Percentiles rank a stretch among this genome's conserved stretches.
Evolutionary conservation across 2,329 filamentous ascomycete genomes (phyloP).

Genomic region (Apiospora pterosperma): DNA sequence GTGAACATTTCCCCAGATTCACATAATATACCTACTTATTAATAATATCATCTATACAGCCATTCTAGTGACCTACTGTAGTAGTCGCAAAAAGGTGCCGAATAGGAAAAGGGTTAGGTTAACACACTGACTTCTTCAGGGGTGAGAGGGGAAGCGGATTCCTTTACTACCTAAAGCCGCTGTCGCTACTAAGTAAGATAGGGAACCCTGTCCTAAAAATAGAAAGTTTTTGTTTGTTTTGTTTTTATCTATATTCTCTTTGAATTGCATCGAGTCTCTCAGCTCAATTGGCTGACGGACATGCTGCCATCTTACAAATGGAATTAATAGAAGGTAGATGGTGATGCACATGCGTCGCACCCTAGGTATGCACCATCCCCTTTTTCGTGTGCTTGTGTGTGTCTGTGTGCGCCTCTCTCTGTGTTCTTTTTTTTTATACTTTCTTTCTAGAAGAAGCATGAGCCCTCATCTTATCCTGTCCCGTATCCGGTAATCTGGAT

Average conservation of each 20-base stretch:
- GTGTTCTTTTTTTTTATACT: no score
- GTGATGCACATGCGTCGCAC: background rate
- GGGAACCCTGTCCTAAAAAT: background rate
- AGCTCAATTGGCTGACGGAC: background rate
- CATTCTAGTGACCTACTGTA: background rate
- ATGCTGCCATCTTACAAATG: no score
- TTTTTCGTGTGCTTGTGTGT: background rate
- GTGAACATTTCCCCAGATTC: constrained; percentile 2
- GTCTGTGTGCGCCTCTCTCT: background rate
- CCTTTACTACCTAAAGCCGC: background rate
- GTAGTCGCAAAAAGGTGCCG: background rate
- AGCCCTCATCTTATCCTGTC: background rate
- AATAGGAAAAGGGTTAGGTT: background rate
- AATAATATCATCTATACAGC: background rate
- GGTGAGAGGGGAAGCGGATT: background rate
- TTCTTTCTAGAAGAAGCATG: constrained; percentile 2
- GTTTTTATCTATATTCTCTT: background rate
- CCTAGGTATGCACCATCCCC: background rate
- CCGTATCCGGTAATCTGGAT: background rate
- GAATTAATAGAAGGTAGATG: no score
- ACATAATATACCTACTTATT: background rate
- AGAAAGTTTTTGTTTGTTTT: no score
- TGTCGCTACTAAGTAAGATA: background rate
- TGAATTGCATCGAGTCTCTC: background rate
- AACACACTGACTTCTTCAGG: background rate